phyloP scores from a whole-genome alignment of 345 rosid genomes.

The Clausena lansium region DNA sequence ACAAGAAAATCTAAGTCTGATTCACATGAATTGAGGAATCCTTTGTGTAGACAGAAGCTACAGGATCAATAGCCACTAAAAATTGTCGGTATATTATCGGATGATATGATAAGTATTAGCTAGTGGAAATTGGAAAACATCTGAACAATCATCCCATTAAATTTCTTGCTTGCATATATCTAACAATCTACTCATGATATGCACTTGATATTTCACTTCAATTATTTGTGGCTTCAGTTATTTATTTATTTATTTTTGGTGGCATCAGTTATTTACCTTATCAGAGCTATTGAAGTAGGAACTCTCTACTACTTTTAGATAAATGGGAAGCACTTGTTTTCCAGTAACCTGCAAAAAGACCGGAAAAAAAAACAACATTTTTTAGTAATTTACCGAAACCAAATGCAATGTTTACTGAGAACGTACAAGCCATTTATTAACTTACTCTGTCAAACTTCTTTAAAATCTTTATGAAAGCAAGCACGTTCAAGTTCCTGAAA shows the following conservation, averaged over 20 bases:
- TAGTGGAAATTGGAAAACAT: slow-evolving; percentile 40
- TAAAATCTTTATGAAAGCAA: slow-evolving; percentile 92
- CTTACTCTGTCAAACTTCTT: slow-evolving; percentile 93
- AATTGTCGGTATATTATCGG: slow-evolving; percentile 32
- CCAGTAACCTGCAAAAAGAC: slow-evolving; percentile 60
- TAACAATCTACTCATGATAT: background rate
- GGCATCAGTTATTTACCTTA: slow-evolving; percentile 50
- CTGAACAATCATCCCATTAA: slow-evolving; percentile 10
- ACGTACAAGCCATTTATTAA: background rate
- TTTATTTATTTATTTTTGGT: slow-evolving; percentile 22
- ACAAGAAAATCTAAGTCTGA: slow-evolving; percentile 34
- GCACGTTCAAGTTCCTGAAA: slow-evolving; percentile 90
- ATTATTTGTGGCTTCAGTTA: slow-evolving; percentile 5
- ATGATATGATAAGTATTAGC: slow-evolving; percentile 14
- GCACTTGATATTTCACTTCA: slow-evolving; percentile 10
- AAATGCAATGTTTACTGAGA: background rate
- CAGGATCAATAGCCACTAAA: slow-evolving; percentile 39
- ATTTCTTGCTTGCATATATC: slow-evolving; percentile 10
- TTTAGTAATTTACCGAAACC: slow-evolving; percentile 6
- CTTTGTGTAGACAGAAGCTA: slow-evolving; percentile 17
- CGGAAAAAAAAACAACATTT: background rate
- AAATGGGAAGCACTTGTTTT: slow-evolving; percentile 84
- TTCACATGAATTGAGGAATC: slow-evolving; percentile 2
- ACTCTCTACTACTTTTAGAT: slow-evolving; percentile 89
- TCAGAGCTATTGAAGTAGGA: slow-evolving; percentile 94